Base-by-base conservation (phyloP, 352 stramenopile species). In the Globisporangium spinosum region DNA sequence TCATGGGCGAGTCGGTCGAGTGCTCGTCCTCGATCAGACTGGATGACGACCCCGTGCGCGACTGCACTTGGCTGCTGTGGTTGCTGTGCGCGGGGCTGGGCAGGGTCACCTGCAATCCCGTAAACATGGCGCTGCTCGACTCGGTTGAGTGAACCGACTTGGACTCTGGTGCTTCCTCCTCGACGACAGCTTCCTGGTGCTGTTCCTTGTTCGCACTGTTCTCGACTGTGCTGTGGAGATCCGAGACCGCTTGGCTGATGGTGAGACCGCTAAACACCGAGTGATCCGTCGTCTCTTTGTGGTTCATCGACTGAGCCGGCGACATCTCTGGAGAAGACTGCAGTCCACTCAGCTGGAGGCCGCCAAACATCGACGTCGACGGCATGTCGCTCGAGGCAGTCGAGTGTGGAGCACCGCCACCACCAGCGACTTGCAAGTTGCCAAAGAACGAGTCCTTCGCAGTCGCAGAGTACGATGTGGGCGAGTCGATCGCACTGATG, bases 371-470 rank as follows among this genome's bases (percentile, higher is more conserved):
- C 22, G 65, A 82, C 35, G 23, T 55, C 9, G 65, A 65, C 22
- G 49, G 32, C 29, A 54, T 35, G 9, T 51, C 17, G 9, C 43
- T 51, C 43, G 43, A 51, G 17, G 43, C 17, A 12, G 17, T 22
- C 7, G 15, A 51, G 43, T 51, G 10, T 12, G 17, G 43, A 51
- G 6, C 43, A 51, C 43, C 32, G 32, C 32, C 43, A 22, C 3
- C 58, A 2, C 65, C 51, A 17, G 34, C 35, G 15, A 62, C 47
- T 29, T 72, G 55, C 29, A 70, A 69, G 8, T 70, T 73, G 1
- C 79, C 79, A 45, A 87, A 87, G 64, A 87, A 82, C 34, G 78
- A 86, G 25, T 85, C 77, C 43, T 61, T 47, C 13, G 54, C 29
- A 35, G 23, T 58, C 7, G 49, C 17, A 20, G 73, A 64, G 35